Evolutionary conservation across 2,329 filamentous ascomycete species (phyloP).

Genomic region (Paramyrothecium roridum): DNA sequence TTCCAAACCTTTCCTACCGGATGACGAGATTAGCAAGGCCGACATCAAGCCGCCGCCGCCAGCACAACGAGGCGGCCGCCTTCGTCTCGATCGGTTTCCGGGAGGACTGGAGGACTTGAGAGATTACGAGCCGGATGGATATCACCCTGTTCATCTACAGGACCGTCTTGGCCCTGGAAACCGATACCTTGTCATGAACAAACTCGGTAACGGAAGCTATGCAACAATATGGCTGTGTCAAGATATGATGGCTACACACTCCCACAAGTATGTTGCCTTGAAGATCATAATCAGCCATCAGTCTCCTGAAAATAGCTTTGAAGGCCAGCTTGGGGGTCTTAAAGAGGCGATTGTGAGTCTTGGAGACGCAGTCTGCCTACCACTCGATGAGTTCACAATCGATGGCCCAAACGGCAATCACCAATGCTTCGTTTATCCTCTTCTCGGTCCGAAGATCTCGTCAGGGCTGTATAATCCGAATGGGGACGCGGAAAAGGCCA

Average conservation of each 20-base stretch:
- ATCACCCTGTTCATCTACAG: slow-evolving; percentile 7
- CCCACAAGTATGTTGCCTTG: background rate
- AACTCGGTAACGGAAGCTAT: slow-evolving; percentile 10
- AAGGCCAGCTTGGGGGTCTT: background rate
- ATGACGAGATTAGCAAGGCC: too few species aligned
- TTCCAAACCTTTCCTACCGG: too few species aligned
- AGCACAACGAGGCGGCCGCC: background rate
- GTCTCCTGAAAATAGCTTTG: background rate
- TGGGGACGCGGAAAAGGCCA: background rate
- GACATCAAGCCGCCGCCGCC: background rate
- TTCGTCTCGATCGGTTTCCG: too few species aligned
- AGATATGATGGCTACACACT: background rate
- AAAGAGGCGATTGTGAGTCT: background rate
- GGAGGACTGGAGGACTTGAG: slow-evolving; percentile 4
- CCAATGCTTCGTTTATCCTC: slow-evolving; percentile 18
- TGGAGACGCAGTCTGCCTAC: slow-evolving; percentile 9
- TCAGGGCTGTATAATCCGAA: slow-evolving; percentile 7
- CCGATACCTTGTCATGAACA: slow-evolving; percentile 8
- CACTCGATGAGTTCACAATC: slow-evolving; percentile 16
- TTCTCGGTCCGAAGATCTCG: slow-evolving; percentile 22
- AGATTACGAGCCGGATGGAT: slow-evolving; percentile 7
- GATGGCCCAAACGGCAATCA: slow-evolving; percentile 22
- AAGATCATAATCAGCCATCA: background rate
- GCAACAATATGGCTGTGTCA: slow-evolving; percentile 7
- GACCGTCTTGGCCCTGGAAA: background rate